phyloP scores from a whole-genome alignment of 2,329 filamentous ascomycete species.

The Podosphaera xanthii region DNA sequence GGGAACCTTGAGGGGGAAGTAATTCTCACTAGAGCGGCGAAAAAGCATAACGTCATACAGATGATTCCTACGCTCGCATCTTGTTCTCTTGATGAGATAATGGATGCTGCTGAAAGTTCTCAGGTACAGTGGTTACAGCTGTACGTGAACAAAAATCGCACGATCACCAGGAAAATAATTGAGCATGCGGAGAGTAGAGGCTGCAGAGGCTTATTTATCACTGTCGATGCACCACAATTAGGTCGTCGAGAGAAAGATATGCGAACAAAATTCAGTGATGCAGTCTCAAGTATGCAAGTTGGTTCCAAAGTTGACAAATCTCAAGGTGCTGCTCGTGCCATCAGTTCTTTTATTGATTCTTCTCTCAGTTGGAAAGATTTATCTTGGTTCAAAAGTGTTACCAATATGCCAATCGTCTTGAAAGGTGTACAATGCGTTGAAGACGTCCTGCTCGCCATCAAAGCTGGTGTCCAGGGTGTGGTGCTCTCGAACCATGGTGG shows the following conservation, averaged over 20 bases:
- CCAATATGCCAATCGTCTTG: slow-evolving; percentile 81
- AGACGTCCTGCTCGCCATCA: slow-evolving; percentile 72
- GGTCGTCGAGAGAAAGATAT: slow-evolving; percentile 94
- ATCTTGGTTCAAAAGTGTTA: slow-evolving; percentile 77
- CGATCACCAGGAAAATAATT: slow-evolving; percentile 75
- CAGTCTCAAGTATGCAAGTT: slow-evolving; percentile 59
- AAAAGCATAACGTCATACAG: slow-evolving; percentile 75
- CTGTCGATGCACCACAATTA: slow-evolving; percentile 88
- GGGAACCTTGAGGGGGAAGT: slow-evolving; percentile 89
- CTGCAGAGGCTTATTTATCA: slow-evolving; percentile 93
- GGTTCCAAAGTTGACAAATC: slow-evolving; percentile 58
- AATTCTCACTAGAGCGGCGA: slow-evolving; percentile 61
- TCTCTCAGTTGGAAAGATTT: slow-evolving; percentile 84
- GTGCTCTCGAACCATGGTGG: slow-evolving; percentile 94
- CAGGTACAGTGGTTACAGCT: slow-evolving; percentile 95
- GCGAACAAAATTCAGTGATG: slow-evolving; percentile 75
- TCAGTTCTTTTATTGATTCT: slow-evolving; percentile 92
- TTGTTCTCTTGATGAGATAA: slow-evolving; percentile 92
- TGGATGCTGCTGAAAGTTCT: slow-evolving; percentile 56
- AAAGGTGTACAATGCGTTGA: slow-evolving; percentile 95
- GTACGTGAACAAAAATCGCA: slow-evolving; percentile 82
- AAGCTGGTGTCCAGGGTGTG: slow-evolving; percentile 64
- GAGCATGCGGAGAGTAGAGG: slow-evolving; percentile 77
- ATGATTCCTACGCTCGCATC: slow-evolving; percentile 97
- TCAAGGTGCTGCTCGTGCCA: slow-evolving; percentile 84